Percentiles rank a stretch among this genome's conserved stretches.
Evolutionary conservation across 1,284 basidiomycete genomes (phyloP).

Genomic region (Stygiomarasmius scandens): DNA sequence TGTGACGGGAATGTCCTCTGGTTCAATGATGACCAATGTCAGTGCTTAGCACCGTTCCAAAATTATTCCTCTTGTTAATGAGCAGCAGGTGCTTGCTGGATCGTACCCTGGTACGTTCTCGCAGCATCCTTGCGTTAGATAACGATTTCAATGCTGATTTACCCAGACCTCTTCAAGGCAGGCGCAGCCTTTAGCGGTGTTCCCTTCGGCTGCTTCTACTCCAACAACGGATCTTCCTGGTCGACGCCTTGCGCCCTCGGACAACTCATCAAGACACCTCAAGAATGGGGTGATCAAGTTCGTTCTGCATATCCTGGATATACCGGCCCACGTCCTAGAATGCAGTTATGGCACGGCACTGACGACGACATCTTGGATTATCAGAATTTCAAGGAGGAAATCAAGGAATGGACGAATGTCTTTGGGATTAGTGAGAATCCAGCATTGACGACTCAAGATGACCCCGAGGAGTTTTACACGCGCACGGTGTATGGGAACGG

Average conservation of each 20-base stretch:
- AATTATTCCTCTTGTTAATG: slow-evolving; percentile 42
- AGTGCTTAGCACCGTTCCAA: too few relatives aligned
- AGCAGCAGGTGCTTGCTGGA: too few relatives aligned
- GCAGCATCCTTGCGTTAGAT: too few relatives aligned
- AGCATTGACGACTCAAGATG: slow-evolving; percentile 37
- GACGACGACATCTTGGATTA: not conserved
- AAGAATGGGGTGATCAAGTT: slow-evolving; percentile 5
- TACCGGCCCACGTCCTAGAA: not conserved
- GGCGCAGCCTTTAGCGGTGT: slow-evolving; percentile 53
- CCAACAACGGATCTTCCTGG: not conserved
- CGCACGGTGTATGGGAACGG: slow-evolving; percentile 41
- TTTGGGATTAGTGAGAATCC: slow-evolving; percentile 46
- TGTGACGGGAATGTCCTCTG: slow-evolving; percentile 53
- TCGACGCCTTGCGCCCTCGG: not conserved
- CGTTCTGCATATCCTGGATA: slow-evolving; percentile 4
- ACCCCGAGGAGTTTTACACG: slow-evolving; percentile 43
- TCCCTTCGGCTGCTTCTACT: slow-evolving; percentile 52
- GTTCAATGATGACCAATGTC: slow-evolving; percentile 65
- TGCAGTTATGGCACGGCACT: slow-evolving; percentile 1
- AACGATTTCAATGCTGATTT: too few relatives aligned
- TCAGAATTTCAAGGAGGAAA: slow-evolving; percentile 19
- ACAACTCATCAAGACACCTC: not conserved
- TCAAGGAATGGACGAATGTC: slow-evolving; percentile 53
- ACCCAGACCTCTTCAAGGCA: slow-evolving; percentile 52
- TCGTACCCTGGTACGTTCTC: too few relatives aligned